These are phyloP conservation scores for Xylariaceae sp. DNA, from an alignment of 2,329 filamentous ascomycete genomes.

Conservation along the genomic window DNA sequence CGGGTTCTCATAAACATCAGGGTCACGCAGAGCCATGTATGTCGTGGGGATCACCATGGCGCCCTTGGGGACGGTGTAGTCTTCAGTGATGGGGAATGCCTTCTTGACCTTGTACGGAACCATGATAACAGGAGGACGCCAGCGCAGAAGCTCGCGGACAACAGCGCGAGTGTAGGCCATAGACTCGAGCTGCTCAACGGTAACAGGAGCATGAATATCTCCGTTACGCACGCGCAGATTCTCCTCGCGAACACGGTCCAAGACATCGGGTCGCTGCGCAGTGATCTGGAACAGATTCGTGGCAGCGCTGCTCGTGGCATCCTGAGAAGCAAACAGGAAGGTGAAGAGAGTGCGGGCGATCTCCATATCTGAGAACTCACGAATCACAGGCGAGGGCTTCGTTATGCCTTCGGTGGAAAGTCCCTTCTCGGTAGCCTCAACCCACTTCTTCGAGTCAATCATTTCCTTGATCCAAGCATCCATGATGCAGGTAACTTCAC, in stretches of 20 bases:
- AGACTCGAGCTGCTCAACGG: conserved; percentile 83
- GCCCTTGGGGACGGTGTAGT: conserved; percentile 89
- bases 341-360: conserved; percentile 93
- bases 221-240: conserved; percentile 76
- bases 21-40: conserved; percentile 87
- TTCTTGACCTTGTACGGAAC: conserved; percentile 95
- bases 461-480: conserved; percentile 91
- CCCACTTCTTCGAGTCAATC: conserved; percentile 79
- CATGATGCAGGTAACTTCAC: conserved; percentile 87
- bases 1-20: conserved; percentile 86
- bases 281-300: conserved; percentile 96
- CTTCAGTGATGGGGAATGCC: conserved; percentile 82
- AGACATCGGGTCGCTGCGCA: conserved; percentile 88
- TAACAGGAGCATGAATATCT: conserved; percentile 66
- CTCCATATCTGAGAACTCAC: conserved; percentile 85
- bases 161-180: conserved; percentile 89
- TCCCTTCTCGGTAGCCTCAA: conserved; percentile 72
- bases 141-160: conserved; percentile 86
- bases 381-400: conserved; percentile 80
- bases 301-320: conserved; percentile 88
- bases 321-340: conserved; percentile 95
- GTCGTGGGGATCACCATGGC: conserved; percentile 93
- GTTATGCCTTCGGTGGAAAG: conserved; percentile 64
- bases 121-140: conserved; percentile 95
- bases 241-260: conserved; percentile 89